Base-by-base conservation (phyloP, 2,329 filamentous ascomycete genomes). In the Colletotrichum sp. region DNA sequence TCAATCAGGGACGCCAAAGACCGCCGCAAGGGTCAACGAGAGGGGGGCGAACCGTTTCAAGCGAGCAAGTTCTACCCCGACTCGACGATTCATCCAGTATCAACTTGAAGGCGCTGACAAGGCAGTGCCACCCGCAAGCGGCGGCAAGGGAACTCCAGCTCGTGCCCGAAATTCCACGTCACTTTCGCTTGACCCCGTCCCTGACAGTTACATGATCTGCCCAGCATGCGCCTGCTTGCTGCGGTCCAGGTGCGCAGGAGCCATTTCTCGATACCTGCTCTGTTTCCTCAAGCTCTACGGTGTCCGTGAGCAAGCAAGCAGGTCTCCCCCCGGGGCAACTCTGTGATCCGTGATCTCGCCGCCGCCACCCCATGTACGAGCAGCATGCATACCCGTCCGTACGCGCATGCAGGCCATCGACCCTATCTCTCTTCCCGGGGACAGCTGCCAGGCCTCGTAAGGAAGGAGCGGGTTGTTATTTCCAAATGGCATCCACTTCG, bases 231-330 rank as follows among this genome's bases (percentile, higher is more conserved):
- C 57, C 61, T 58, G 73, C 48, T 72, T 73, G 63, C 70, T 68
- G 64, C 70, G 68, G 73, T 43, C 73, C 64, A 65, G 64, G 73
- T 73, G 63, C 75, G 75, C 75, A 77, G 36, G 61, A 75, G 67
- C 75, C 75, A 77, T 67, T 15, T 71, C 67, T 71, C 75, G 75
- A 75, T 61, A 77, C 75, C 61, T 77, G 72, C 75, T 71, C 55
- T 26, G 61, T 67, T 70, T 67, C 52, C 65, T 60, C 26, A 52
- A 43, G 64, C 58, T 63, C 34, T 32, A 68, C 61, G 43, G 43
- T 52, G 48, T 58, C 63, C 34, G 71, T 76, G 63, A 68, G 64
- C 48, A 32, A 61, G 57, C 57, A 30, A 61, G 18, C 58, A 61
- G 32, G 61, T 36, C 24, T 24, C 30, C 18, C 57, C n/a, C 55